Conservation (phyloP, 192 early-diverging fungal genomes). For the Coemansia brasiliensis region DNA sequence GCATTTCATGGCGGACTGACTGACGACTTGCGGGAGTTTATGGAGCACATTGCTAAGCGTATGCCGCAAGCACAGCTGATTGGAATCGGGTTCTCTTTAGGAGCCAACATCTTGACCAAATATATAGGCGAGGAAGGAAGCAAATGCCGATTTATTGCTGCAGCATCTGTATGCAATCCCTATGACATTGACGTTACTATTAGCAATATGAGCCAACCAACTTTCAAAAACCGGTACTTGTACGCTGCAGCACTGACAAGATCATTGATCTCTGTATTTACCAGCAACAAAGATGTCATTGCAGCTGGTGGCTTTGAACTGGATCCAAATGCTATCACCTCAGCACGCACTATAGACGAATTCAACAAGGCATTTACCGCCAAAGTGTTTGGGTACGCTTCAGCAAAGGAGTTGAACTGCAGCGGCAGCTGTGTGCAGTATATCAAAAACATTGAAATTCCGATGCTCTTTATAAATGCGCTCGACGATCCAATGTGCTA, state of each 20-base stretch:
- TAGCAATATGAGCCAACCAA: constrained; percentile 51
- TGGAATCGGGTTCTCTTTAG: constrained; percentile 88
- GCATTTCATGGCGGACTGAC: constrained; percentile 82
- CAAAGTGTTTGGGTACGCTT: constrained; percentile 71
- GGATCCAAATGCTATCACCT: constrained; percentile 45
- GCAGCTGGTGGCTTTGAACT: constrained; percentile 48
- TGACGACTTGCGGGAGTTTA: constrained; percentile 65
- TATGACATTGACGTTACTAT: constrained; percentile 69
- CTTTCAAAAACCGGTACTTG: constrained; percentile 57
- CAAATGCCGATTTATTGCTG: constrained; percentile 73
- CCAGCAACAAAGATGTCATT: constrained; percentile 52
- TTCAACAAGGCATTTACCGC: constrained; percentile 83
- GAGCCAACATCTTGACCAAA: constrained; percentile 91
- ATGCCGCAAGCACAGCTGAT: constrained; percentile 69
- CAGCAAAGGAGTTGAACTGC: constrained; percentile 76
- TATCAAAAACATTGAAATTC: constrained; percentile 65
- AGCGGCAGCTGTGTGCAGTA: constrained; percentile 61
- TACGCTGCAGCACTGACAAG: constrained; percentile 63
- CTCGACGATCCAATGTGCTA: constrained; percentile 87
- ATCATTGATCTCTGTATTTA: constrained; percentile 56
- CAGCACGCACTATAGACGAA: constrained; percentile 66
- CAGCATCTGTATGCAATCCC: constrained; percentile 82
- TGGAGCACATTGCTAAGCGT: constrained; percentile 38
- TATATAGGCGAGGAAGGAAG: constrained; percentile 81
- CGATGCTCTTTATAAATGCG: constrained; percentile 83